Conservation (phyloP, 169 alveolate species). For the Plasmodium chabaudi region DNA sequence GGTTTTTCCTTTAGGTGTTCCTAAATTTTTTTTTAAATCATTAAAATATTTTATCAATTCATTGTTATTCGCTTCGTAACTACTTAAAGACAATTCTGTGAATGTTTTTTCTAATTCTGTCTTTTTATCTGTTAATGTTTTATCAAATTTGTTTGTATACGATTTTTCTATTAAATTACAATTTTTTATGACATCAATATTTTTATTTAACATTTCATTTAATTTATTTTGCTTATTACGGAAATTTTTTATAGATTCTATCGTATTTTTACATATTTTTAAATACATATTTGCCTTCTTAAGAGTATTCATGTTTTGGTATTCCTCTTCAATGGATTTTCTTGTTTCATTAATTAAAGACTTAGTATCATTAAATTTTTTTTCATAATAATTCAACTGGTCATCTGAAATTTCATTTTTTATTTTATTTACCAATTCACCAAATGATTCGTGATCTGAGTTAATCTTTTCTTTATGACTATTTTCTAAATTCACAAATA, state of each 20-base stretch:
- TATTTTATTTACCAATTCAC: no score
- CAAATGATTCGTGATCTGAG: no score
- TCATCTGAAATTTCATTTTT: background rate
- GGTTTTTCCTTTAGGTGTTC: no score
- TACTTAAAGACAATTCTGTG: no score
- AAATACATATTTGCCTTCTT: background rate
- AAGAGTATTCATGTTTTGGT: slow-evolving; percentile 4
- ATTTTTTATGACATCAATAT: background rate
- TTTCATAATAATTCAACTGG: background rate
- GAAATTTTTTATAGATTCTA: background rate
- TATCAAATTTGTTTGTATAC: background rate
- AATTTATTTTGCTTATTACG: background rate
- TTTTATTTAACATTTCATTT: slow-evolving; percentile 3
- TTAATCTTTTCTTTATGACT: no score
- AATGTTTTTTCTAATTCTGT: no score
- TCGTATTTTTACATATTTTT: background rate
- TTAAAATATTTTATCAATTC: no score
- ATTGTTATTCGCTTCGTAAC: no score
- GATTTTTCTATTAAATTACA: slow-evolving; percentile 8
- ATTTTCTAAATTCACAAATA: no score
- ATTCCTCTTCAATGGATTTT: slow-evolving; percentile 5
- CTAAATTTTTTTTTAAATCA: no score
- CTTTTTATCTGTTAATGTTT: background rate
- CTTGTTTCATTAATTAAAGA: background rate
- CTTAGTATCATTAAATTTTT: background rate